Evolutionary conservation across 2,329 filamentous ascomycete species (phyloP), one percentile per base, ranked within the genome.

Genomic region (Neonectria coccinea): DNA sequence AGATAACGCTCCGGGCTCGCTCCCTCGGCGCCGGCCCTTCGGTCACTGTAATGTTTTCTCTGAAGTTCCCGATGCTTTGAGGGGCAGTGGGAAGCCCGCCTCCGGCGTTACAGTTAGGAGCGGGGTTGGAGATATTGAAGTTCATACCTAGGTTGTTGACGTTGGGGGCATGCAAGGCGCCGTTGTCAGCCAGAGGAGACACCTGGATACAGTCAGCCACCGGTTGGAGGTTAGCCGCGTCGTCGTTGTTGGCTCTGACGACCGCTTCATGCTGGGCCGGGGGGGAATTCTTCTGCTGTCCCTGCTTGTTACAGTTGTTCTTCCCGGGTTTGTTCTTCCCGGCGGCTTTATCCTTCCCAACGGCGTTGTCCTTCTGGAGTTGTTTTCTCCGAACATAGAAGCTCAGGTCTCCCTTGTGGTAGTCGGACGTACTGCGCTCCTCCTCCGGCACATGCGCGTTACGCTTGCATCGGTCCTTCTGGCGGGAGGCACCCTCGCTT

Each of bases 361-460:
- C 14, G 22, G 5, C 22, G 5, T 62, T 60, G 20, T 45, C 20
- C 4, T 1, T n/a, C 9, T 33, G 18, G 2, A 11, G 9, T 6
- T 53, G 52, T 18, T 10, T 6, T 14, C 42, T 42, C 3, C 9
- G 9, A 3, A 36, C 48, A 27, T 25, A 71, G 8, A 57, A 29
- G 2, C 42, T 29, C 33, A 78, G 58, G 39, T 76, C 57, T 1
- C 77, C 77, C 62, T 58, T 25, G 56, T 78, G 76, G 2, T 67
- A 14, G 12, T 79, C 75, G 5, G 74, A 62, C 2, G 73, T 76
- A 57, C 72, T 75, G 12, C 51, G 56, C 6, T 68, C 50, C 12
- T 25, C 25, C 25, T 25, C 25, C 25, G 25, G 25, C 25, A 5
- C 64, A 57, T 7, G 62, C 54, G 11, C 62, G 63, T 22, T 25